These are phyloP conservation scores for Ophiocordyceps sinensis DNA, from an alignment of 2,329 filamentous ascomycete genomes.

Conservation along the genomic window DNA sequence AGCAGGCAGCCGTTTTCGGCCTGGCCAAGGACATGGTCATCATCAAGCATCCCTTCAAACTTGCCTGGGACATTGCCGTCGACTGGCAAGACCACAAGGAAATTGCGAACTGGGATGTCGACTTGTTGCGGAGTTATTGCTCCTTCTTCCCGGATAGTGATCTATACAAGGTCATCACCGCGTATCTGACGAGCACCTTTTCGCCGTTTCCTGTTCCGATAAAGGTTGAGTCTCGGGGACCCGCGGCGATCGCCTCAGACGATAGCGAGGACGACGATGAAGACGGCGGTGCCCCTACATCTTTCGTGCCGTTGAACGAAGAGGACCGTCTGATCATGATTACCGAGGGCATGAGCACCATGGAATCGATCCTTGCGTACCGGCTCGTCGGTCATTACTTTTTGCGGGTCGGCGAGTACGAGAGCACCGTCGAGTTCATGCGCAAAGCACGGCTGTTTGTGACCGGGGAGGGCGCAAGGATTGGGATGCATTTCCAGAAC, in stretches of 20 bases:
- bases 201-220: constrained; percentile 56
- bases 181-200: constrained; percentile 67
- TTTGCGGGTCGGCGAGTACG: constrained; percentile 70
- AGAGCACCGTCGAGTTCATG: constrained; percentile 65
- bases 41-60: constrained; percentile 76
- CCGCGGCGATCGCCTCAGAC: constrained; percentile 25
- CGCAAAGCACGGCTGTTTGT: constrained; percentile 56
- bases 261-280: constrained; percentile 48
- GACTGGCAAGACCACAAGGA: constrained; percentile 76
- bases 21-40: constrained; percentile 88
- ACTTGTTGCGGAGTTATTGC: constrained; percentile 67
- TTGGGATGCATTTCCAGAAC: constrained; percentile 54
- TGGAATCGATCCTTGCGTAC: constrained; percentile 66
- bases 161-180: constrained; percentile 66
- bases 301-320: constrained; percentile 46
- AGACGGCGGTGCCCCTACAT: constrained; percentile 37
- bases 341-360: constrained; percentile 53
- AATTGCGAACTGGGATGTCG: constrained; percentile 62
- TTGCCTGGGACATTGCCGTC: constrained; percentile 83
- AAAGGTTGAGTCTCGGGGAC: constrained; percentile 8
- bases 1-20: constrained; percentile 59
- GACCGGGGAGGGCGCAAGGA: constrained; percentile 44
- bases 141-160: constrained; percentile 73
- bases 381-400: constrained; percentile 76
- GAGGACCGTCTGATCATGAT: constrained; percentile 75